Base-by-base conservation (phyloP, 495 filamentous ascomycete species). In the Penicillium coffeae region DNA sequence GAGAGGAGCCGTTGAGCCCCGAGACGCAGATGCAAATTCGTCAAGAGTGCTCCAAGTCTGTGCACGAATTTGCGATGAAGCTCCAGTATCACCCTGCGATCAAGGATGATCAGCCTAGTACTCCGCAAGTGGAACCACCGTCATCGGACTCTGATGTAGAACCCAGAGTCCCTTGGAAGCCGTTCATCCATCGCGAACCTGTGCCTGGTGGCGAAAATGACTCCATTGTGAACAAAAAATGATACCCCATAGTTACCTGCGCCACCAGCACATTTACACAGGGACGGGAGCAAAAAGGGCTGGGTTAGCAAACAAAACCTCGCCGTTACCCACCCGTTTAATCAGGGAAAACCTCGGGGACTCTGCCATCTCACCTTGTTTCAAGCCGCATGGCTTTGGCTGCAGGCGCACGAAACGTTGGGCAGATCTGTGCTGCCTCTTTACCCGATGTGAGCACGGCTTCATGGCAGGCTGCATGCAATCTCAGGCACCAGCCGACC, bases 11-110 rank as follows among this genome's bases (percentile, higher is more conserved):
- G 1, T 12, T 38, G 32, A 57, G 56, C 25, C 42, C 56, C n/a
- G 54, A 61, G 5, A 55, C 57, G 3, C 53, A 50, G 15, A 16
- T 30, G 10, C 60, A 65, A 21, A 71, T 74, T 16, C 60, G 63
- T 6, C 43, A 51, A n/a, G 39, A 66, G 6, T 69, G 66, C 40
- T 10, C 51, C 1, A 27, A 42, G 22, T 66, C 65, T 5, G 50
- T 51, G 36, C 58, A 68, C 45, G 50, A 63, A 30, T 68, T 51
- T 52, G 66, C 70, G 8, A 34, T 61, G 27, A 58, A 53, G 37
- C 22, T 73, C 35, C 60, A 52, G 39, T 55, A 58, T 45, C 65
- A 73, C 35, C 63, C 63, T 15, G 47, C 38, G 7, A 54, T 37
- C 12, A 18, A 18, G 35, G 35, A 37, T 37, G 35, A 37, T 18